A percentile compares a stretch with the other conserved stretches of the same genome.
These are phyloP conservation scores for Axilococcus clingmanii DNA, from an alignment of 139 green algal genomes.

Conservation along the genomic window DNA sequence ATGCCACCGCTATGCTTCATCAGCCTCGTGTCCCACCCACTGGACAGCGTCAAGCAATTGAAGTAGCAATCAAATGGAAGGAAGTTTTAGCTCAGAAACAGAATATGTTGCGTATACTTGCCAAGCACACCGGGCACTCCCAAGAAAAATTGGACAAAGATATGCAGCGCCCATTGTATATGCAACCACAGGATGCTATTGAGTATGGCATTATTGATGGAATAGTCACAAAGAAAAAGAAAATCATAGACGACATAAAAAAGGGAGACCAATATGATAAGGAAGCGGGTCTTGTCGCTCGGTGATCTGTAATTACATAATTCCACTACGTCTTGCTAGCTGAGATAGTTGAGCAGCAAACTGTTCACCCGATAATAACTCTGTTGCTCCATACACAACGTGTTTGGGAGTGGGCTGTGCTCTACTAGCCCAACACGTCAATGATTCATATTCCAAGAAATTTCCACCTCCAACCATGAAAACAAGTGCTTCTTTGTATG, in stretches of 20 bases:
- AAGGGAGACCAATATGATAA: conserved; percentile 47
- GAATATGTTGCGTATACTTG: conserved; percentile 73
- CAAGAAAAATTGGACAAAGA: conserved; percentile 89
- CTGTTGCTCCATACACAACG: conserved; percentile 91
- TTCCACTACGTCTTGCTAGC: conserved; percentile 41
- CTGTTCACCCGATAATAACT: conserved; percentile 68
- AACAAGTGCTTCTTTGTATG: conserved; percentile 80
- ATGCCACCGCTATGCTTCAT: conserved; percentile 95
- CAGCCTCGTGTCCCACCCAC: conserved; percentile 89
- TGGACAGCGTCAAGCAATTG: conserved; percentile 76
- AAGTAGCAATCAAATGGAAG: conserved; percentile 94
- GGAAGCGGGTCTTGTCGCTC: conserved; percentile 48
- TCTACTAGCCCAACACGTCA: conserved; percentile 34
- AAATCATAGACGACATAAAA: conserved; percentile 53
- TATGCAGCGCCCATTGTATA: conserved; percentile 93
- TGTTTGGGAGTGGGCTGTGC: conserved; percentile 34
- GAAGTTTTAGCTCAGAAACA: conserved; percentile 75
- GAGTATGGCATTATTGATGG: conserved; percentile 90
- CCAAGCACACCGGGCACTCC: conserved; percentile 74
- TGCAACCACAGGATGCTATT: conserved; percentile 80
- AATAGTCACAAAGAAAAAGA: conserved; percentile 60
- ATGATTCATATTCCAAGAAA: conserved; percentile 82
- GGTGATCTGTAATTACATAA: conserved; percentile 8
- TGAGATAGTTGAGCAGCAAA: conserved; percentile 71
- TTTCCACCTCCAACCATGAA: conserved; percentile 97